Conservation (phyloP, 169 alveolate genomes). For the Cryptosporidium baileyi region DNA sequence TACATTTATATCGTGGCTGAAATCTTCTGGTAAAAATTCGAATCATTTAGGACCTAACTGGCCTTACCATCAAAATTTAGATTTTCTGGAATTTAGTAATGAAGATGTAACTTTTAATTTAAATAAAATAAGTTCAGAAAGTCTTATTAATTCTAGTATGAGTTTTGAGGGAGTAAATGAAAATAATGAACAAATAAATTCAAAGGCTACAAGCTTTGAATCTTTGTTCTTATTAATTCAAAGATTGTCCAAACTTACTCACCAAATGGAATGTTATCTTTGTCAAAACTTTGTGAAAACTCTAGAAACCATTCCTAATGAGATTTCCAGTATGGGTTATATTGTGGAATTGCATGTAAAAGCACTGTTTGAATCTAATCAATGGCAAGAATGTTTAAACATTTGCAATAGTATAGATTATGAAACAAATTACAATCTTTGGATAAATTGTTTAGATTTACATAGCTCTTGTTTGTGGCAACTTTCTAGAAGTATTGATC, state of each 20-base stretch:
- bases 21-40: background rate
- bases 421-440: conserved; percentile 14
- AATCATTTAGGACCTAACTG: conserved; percentile 25
- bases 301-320: conserved; percentile 10
- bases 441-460: conserved; percentile 65
- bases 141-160: background rate
- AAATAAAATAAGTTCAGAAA: background rate
- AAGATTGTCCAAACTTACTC: background rate
- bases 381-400: conserved; percentile 63
- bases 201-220: background rate
- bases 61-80: conserved; percentile 9
- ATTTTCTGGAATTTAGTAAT: background rate
- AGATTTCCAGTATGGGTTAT: conserved; percentile 1
- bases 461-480: conserved; percentile 68
- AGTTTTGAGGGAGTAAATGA: background rate
- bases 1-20: conserved; percentile 19
- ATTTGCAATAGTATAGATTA: conserved; percentile 10
- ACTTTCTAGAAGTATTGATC: conserved; percentile 29
- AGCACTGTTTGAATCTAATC: conserved; percentile 51
- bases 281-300: conserved; percentile 19
- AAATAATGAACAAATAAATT: background rate
- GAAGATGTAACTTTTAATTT: background rate
- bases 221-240: conserved; percentile 13
- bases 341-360: conserved; percentile 59
- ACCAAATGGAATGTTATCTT: conserved; percentile 61